Conservation (phyloP, 1,284 basidiomycete species). For the Moniliophthora roreri region DNA sequence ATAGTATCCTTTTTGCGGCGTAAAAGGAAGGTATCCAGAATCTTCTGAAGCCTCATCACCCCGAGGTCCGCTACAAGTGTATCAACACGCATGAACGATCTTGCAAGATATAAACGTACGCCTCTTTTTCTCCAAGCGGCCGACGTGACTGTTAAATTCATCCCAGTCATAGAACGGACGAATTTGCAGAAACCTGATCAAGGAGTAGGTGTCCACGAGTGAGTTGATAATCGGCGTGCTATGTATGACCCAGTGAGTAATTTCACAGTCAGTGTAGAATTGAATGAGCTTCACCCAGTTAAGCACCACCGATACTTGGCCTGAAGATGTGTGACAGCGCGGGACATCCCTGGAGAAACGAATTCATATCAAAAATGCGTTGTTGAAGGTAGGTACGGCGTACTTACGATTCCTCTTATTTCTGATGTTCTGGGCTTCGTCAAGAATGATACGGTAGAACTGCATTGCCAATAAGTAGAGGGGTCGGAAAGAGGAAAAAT, state of each 20-base stretch:
- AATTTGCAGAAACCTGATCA: constrained; percentile 50
- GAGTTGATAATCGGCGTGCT: constrained; percentile 61
- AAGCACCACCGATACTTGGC: constrained; percentile 52
- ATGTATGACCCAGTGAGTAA: constrained; percentile 9
- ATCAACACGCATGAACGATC: constrained; percentile 3
- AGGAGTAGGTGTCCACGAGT: constrained; percentile 49
- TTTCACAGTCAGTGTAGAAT: too few relatives aligned
- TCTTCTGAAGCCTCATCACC: constrained; percentile 48
- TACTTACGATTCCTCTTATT: constrained; percentile 48
- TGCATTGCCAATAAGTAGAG: constrained; percentile 19
- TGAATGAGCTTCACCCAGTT: too few relatives aligned
- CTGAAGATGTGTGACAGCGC: constrained; percentile 44
- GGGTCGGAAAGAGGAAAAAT: constrained; percentile 1
- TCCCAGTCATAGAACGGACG: constrained; percentile 54
- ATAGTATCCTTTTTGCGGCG: constrained; percentile 54
- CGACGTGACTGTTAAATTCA: constrained; percentile 46
- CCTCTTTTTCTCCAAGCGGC: constrained; percentile 41
- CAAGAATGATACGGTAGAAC: constrained; percentile 53
- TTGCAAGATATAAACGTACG: constrained; percentile 28
- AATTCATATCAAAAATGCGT: constrained; percentile 5
- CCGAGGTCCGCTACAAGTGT: constrained; percentile 41
- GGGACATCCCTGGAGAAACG: constrained; percentile 38
- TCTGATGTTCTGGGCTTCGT: constrained; percentile 57
- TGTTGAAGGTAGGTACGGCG: too few relatives aligned
- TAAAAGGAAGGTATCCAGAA: constrained; percentile 49